Conservation (phyloP, 2,329 filamentous ascomycete species). For the Raffaelea deltoideospora region DNA sequence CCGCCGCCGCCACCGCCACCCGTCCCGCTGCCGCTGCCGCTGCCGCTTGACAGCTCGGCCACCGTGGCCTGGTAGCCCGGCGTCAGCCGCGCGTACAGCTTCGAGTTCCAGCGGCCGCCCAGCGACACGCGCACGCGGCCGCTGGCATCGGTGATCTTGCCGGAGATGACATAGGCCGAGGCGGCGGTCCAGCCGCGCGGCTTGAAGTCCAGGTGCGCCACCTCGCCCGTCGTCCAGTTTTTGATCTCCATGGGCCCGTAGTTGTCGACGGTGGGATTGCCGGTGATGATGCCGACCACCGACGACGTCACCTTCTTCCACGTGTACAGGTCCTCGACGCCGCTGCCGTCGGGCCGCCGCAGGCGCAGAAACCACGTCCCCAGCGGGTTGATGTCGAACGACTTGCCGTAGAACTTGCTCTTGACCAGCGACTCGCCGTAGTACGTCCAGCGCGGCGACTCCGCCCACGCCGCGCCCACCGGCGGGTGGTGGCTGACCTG, state of each 20-base stretch:
- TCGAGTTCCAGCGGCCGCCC: constrained; percentile 93
- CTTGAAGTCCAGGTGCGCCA: constrained; percentile 86
- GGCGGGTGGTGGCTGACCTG: constrained; percentile 97
- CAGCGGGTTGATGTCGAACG: constrained; percentile 90
- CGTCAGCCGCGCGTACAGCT: constrained; percentile 84
- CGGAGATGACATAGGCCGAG: constrained; percentile 75
- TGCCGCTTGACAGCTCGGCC: constrained; percentile 29
- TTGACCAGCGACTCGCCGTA: constrained; percentile 91
- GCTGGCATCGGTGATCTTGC: constrained; percentile 65
- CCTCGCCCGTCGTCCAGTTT: constrained; percentile 90
- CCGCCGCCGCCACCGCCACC: constrained; percentile 15
- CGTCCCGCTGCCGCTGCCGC: constrained; percentile 10
- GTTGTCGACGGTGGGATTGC: constrained; percentile 92
- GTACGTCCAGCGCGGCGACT: constrained; percentile 90
- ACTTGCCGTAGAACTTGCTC: constrained; percentile 95
- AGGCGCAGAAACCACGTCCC: constrained; percentile 94
- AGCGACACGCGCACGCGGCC: constrained; percentile 80
- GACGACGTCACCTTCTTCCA: constrained; percentile 99
- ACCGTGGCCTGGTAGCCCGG: constrained; percentile 73
- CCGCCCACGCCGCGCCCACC: constrained; percentile 82
- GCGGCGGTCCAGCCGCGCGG: constrained; percentile 89
- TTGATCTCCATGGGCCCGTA: constrained; percentile 95
- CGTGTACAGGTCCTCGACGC: constrained; percentile 77
- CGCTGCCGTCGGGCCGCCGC: constrained; percentile 57
- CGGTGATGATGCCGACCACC: constrained; percentile 96